Evolutionary conservation across 2,329 filamentous ascomycete genomes (phyloP).

Genomic region (Diplodia intermedia): DNA sequence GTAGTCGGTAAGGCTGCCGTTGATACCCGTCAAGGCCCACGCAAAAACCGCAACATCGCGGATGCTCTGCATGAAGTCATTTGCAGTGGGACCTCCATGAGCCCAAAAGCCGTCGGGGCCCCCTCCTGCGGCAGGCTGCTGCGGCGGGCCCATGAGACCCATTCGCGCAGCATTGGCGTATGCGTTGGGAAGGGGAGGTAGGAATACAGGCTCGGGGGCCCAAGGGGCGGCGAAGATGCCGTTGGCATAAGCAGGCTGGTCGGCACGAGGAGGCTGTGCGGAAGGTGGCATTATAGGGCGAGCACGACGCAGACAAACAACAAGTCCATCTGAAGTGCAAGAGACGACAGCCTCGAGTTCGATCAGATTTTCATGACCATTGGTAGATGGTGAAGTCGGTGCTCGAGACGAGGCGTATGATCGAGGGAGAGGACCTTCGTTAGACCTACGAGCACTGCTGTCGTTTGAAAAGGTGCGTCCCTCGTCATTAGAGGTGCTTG

Average conservation of each 20-base stretch:
- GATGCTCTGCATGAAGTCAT: slow-evolving; percentile 78
- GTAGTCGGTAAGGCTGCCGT: slow-evolving; percentile 73
- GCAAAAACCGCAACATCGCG: slow-evolving; percentile 87
- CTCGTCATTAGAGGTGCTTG: slow-evolving; percentile 30
- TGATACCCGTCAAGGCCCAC: slow-evolving; percentile 82
- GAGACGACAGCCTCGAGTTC: slow-evolving; percentile 91
- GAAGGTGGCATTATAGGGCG: slow-evolving; percentile 70
- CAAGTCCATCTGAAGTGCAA: slow-evolving; percentile 85
- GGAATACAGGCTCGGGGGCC: slow-evolving; percentile 70
- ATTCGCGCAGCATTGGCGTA: slow-evolving; percentile 31
- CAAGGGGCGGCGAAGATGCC: slow-evolving; percentile 82
- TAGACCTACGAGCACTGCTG: slow-evolving; percentile 7
- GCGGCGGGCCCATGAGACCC: slow-evolving; percentile 29
- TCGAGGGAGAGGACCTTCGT: background rate
- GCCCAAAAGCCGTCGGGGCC: background rate
- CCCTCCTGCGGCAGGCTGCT: slow-evolving; percentile 41
- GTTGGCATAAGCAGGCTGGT: slow-evolving; percentile 55
- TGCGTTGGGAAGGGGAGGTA: slow-evolving; percentile 45
- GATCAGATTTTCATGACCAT: slow-evolving; percentile 53
- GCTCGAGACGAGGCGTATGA: slow-evolving; percentile 15
- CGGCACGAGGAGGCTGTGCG: slow-evolving; percentile 54
- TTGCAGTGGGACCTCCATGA: slow-evolving; percentile 60
- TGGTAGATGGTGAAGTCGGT: slow-evolving; percentile 35
- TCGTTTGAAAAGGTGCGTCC: slow-evolving; percentile 11
- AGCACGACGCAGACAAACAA: slow-evolving; percentile 79